Base-by-base conservation (phyloP, 208 protist genomes). In the Trichomonas tenax region DNA sequence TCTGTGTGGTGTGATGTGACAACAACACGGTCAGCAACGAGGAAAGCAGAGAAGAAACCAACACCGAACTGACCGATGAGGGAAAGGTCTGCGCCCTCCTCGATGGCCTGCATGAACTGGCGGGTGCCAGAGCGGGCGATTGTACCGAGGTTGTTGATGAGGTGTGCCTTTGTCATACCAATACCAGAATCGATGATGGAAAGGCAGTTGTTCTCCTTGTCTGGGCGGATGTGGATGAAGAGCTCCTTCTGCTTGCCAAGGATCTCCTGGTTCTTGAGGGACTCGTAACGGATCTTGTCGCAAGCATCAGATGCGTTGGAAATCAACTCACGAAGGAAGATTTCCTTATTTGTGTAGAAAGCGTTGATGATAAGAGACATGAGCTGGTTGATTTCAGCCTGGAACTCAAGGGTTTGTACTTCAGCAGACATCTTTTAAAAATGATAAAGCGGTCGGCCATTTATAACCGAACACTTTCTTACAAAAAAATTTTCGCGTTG, bases 61-160 rank as follows among this genome's bases (percentile, higher is more conserved):
- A 99, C 99, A 98, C 99, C 99, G 97, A 99, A 99, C 98, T 99
- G 99, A 96, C 99, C 99, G 97, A 99, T 99, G 98, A 99, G 99
- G 97, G 97, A 98, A 89, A 99, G 98, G 97, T 99, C 99, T 96
- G 98, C 99, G 90, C 99, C 98, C 96, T 97, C 98, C 96, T 98
- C 97, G n/a, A 99, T 97, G 40, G 98, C 98, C 98, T 99, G 98
- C 98, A 99, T 99, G 97, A 99, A 99, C 36, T 97, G 97, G 97
- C 99, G 99, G 58, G 99, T 99, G 96, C 99, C 99, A 63, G 99
- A 99, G 96, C 98, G 97, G 38, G 99, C 99, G 97, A 99, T 99
- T 82, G 99, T 99, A 97, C 99, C 99, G 14, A 99, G 98, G 98
- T 99, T 99, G 97, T 99, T 99, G 86, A 99, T 97, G 40, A 99